Evolutionary conservation across 768 basidiomycete species (phyloP).

Genomic region (Xanthoconium stramineum): DNA sequence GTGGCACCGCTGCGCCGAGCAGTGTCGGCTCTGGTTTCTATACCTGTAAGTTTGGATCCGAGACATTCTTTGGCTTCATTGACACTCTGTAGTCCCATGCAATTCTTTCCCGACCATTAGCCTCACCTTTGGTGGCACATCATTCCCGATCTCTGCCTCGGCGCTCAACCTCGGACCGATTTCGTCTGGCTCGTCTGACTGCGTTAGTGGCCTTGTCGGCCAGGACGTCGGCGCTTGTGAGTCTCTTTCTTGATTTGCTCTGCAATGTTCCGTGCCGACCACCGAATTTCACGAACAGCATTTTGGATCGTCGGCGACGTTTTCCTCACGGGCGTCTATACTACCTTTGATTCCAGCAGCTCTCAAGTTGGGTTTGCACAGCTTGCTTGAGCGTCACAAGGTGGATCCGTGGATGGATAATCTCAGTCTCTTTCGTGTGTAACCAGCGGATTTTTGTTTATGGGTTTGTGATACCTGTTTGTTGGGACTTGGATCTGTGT

Average conservation of each 20-base stretch:
- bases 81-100: slow-evolving; percentile 25
- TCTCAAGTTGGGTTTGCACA: slow-evolving; percentile 36
- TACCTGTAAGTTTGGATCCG: slow-evolving; percentile 19
- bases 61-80: neutral
- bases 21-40: slow-evolving; percentile 27
- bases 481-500: no score
- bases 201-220: slow-evolving; percentile 30
- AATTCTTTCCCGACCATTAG: slow-evolving; percentile 24
- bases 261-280: neutral
- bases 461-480: no score
- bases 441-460: no score
- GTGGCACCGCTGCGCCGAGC: slow-evolving; percentile 8
- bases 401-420: no score
- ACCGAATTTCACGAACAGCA: neutral
- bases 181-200: slow-evolving; percentile 21
- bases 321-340: slow-evolving; percentile 42
- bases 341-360: slow-evolving; percentile 37
- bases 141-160: slow-evolving; percentile 31
- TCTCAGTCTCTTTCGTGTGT: no score
- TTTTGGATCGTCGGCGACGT: slow-evolving; percentile 35
- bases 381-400: slow-evolving; percentile 1
- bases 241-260: neutral
- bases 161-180: slow-evolving; percentile 38
- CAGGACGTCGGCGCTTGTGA: slow-evolving; percentile 1
- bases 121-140: slow-evolving; percentile 35